Base-by-base conservation (phyloP, 176 grass and related monocot genomes). In the Avena sativa region DNA sequence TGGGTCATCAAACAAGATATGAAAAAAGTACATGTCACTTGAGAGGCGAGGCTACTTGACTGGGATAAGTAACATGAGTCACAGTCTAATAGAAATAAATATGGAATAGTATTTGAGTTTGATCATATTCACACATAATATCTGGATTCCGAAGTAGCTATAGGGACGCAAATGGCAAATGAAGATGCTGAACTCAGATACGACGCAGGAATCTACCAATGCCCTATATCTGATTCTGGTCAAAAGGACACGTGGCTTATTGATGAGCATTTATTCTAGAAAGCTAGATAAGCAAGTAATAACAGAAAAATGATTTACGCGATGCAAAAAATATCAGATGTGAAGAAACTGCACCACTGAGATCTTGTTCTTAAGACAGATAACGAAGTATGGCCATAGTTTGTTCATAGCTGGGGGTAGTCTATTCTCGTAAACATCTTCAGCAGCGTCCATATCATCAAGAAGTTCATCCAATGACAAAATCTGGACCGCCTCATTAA, bases 301-400 rank as follows among this genome's bases (percentile, higher is more conserved):
- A 77, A 49, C 16, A 81, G 40, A 66, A 48, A 25, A 66, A 13
- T 21, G 67, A 79, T 30, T 83, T 71, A 72, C 52, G 12, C 2
- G 20, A 65, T 23, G 64, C 71, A 86, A 89, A 88, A 71, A 12
- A 74, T 17, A 82, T 74, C 8, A 74, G 62, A 80, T 43, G 26
- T 61, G 74, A 79, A 86, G 66, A 80, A 80, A 84, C 44, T 61
- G 59, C 84, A 98, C 93, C 92, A 94, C 87, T 68, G 96, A 91
- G 71, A 96, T 92, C 88, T 94, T 98, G 89, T 96, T 96, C 82
- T 89, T 94, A 74, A 98, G 93, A 84, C 93, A 98, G 66, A 96
- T 91, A 87, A 98, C 74, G 67, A 94, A 77, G 76, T 94, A 96
- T 46, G 93, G 93, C 96, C 96, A 98, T 70, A 98, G 93, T 79